Percentiles rank a stretch among this genome's conserved stretches.
Evolutionary conservation across 1,139 yeast genomes (phyloP).

Genomic region (Hansenula lynferdii): DNA sequence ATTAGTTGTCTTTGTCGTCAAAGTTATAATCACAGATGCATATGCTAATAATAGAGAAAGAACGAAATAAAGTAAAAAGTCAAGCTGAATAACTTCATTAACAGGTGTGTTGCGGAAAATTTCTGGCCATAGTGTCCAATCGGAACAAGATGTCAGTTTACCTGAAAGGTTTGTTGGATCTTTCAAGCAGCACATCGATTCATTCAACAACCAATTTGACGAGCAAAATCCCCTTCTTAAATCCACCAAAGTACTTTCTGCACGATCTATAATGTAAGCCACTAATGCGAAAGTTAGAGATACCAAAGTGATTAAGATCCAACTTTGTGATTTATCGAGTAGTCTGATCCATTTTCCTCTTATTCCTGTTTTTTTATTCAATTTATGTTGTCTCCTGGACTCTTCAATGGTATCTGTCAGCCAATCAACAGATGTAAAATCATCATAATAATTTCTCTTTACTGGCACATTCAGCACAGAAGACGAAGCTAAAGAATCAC

Average conservation of each 20-base stretch:
- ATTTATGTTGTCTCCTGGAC: conserved; percentile 39
- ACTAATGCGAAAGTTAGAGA: conserved; percentile 46
- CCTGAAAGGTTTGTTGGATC: conserved; percentile 9
- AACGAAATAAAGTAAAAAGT: conserved; percentile 36
- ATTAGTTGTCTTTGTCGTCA: conserved; percentile 41
- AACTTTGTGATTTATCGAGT: conserved; percentile 34
- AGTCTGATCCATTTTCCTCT: conserved; percentile 28
- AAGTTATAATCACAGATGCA: conserved; percentile 42
- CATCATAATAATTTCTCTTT: conserved; percentile 44
- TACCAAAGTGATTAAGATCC: conserved; percentile 47
- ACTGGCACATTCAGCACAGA: background rate
- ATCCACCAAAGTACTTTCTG: conserved; percentile 48
- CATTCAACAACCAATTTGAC: conserved; percentile 41
- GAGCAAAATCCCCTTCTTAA: conserved; percentile 52
- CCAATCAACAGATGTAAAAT: conserved; percentile 71
- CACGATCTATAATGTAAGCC: conserved; percentile 47
- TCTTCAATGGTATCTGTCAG: conserved; percentile 46
- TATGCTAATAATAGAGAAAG: conserved; percentile 41
- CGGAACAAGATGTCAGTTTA: conserved; percentile 26
- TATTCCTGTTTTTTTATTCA: conserved; percentile 31
- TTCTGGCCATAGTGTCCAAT: conserved; percentile 49
- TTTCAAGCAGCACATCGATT: conserved; percentile 38
- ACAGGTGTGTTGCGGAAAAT: conserved; percentile 8
- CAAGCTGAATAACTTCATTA: conserved; percentile 20
- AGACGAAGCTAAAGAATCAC: background rate